phyloP scores from a whole-genome alignment of 2,329 filamentous ascomycete species.

The Fusarium haematococcum region DNA sequence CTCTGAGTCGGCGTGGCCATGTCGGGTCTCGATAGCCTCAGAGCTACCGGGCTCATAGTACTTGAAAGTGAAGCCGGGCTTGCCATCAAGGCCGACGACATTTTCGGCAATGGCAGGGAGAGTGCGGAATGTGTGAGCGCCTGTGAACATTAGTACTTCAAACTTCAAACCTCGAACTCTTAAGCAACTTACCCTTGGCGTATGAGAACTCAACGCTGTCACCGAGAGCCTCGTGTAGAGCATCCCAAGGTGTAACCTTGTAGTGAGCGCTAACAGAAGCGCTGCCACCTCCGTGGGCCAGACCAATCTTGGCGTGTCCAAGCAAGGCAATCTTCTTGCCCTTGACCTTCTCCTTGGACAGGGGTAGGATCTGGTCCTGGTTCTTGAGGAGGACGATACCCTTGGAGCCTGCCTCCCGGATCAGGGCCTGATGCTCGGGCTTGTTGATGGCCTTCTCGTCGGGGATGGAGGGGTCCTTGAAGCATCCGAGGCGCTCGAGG shows the following conservation, averaged over 20 bases:
- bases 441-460: constrained; percentile 46
- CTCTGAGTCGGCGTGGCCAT: constrained; percentile 44
- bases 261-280: constrained; percentile 52
- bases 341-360: constrained; percentile 54
- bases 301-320: constrained; percentile 49
- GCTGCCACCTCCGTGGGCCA: constrained; percentile 54
- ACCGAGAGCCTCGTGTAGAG: constrained; percentile 43
- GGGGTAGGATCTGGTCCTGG: constrained; percentile 66
- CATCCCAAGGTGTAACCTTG: constrained; percentile 50
- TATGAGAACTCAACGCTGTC: constrained; percentile 45
- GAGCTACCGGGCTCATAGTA: constrained; percentile 44
- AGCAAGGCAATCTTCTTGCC: constrained; percentile 50
- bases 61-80: constrained; percentile 48
- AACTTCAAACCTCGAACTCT: background rate
- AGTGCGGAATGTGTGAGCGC: constrained; percentile 44
- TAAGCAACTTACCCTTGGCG: constrained; percentile 40
- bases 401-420: constrained; percentile 55
- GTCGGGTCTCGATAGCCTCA: constrained; percentile 39
- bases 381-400: constrained; percentile 75
- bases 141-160: constrained; percentile 12
- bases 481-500: constrained; percentile 44
- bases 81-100: constrained; percentile 48
- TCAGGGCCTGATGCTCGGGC: constrained; percentile 48
- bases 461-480: constrained; percentile 45
- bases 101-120: constrained; percentile 42